A percentile compares a stretch with the other conserved stretches of the same genome.
Conservation (phyloP, 257 asterid genomes). For the Rhazya stricta region DNA sequence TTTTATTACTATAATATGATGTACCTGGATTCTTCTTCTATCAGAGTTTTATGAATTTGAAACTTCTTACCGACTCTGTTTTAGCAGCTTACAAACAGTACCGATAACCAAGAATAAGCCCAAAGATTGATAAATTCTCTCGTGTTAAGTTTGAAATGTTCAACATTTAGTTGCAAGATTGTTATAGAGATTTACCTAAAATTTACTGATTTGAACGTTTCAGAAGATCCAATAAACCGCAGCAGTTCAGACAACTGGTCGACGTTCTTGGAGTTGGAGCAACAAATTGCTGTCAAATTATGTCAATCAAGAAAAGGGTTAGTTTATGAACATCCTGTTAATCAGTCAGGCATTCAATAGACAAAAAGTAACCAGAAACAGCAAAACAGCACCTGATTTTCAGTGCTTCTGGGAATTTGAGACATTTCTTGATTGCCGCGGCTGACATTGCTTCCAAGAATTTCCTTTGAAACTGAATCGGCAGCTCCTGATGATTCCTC, state of each 20-base stretch:
- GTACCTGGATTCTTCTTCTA: no score
- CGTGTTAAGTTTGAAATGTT: not conserved
- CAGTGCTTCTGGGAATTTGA: constrained; percentile 24
- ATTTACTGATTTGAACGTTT: constrained; percentile 19
- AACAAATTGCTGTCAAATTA: constrained; percentile 23
- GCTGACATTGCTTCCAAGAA: constrained; percentile 1
- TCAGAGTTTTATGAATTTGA: no score
- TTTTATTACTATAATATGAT: no score
- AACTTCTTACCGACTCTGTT: not conserved
- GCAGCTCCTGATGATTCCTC: constrained; percentile 20
- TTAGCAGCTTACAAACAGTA: no score
- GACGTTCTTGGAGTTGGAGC: constrained; percentile 10
- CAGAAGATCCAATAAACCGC: constrained; percentile 34
- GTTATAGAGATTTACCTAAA: constrained; percentile 10
- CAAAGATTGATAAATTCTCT: not conserved
- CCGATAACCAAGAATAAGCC: no score
- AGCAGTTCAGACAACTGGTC: constrained; percentile 37
- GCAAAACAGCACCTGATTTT: constrained; percentile 23
- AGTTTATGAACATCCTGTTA: not conserved
- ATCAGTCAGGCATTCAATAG: not conserved
- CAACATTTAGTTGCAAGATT: no score
- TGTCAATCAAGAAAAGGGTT: constrained; percentile 4
- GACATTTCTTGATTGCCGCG: constrained; percentile 9
- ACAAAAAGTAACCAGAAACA: not conserved
- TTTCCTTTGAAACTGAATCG: constrained; percentile 1